Evolutionary conservation across 345 rosid species (phyloP), one percentile per base, ranked within the genome.

Genomic region (Dipteronia sinensis): DNA sequence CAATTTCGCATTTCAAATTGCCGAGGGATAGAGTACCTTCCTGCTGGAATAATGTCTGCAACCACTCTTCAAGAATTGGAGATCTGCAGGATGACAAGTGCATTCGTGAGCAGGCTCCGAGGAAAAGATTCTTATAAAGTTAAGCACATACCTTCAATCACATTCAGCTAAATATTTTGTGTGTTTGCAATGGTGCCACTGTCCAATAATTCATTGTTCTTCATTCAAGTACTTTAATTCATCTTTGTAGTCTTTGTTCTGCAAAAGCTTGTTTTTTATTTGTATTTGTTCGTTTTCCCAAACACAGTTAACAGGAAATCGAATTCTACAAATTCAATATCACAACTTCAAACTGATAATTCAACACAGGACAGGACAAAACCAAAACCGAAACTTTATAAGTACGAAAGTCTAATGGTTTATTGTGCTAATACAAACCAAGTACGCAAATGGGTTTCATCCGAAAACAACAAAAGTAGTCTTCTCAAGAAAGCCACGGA

Each of bases 111-210:
- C 22, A 59, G 51, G 38, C 38, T 80, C 34, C 46, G 11, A 42
- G 82, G 80, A 9, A 67, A 71, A 74, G 64, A 77, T 56, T 66
- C 49, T 66, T 72, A 77, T 73, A 74, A 61, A 61, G 67, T 77
- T 13, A 59, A 67, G 62, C 79, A 80, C 61, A 76, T 78, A 62
- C 55, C 77, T 31, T 77, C 78, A 0, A 59, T 80, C 34, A 22
- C 29, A 29, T n/a, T 72, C 69, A 15, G 46, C 76, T 59, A 59
- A 59, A 15, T n/a, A 59, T 19, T 7, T 59, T 59, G 6, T 53
- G 3, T 53, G 38, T 34, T 3, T 31, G 4, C 38, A 34, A 34
- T 34, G 6, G 4, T 34, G 4, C 38, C 5, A 34, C 38, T 34
- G 4, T 3, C 38, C 38, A 31, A 34, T 34, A 34, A 34, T 31